A percentile compares a stretch with the other conserved stretches of the same genome.
These are phyloP conservation scores for Ceratopteris richardii DNA, from an alignment of 75 land plant genomes.

Conservation along the genomic window DNA sequence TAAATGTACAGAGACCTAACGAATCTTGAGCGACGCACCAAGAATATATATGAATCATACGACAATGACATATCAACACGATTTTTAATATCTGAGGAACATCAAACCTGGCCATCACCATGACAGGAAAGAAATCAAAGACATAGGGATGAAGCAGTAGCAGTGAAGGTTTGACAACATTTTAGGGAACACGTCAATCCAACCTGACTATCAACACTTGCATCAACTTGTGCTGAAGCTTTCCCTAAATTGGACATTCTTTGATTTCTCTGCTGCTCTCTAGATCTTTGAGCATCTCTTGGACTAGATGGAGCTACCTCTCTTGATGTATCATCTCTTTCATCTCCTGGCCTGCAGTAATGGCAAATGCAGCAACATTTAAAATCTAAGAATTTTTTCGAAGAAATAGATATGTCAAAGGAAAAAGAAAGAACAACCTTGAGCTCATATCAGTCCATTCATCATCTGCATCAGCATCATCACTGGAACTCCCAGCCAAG, in stretches of 20 bases:
- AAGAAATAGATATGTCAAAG: no score
- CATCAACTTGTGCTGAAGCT: constrained; percentile 3
- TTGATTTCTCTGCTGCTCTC: not conserved
- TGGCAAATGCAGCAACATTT: not conserved
- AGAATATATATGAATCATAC: no score
- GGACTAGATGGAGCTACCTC: constrained; percentile 13
- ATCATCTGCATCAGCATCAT: constrained; percentile 98
- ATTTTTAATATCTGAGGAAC: no score
- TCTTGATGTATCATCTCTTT: constrained; percentile 20
- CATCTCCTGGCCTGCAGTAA: constrained; percentile 15
- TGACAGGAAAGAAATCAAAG: no score
- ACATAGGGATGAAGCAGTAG: no score
- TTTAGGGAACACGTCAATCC: no score
- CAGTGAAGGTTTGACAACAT: no score
- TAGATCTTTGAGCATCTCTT: constrained; percentile 2
- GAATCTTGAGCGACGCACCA: no score
- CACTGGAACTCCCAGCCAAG: constrained; percentile 84
- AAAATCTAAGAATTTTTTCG: not conserved
- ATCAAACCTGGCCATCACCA: no score
- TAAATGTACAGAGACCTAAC: no score
- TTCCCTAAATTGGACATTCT: constrained; percentile 9
- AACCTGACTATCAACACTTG: not conserved
- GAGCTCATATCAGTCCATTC: constrained; percentile 97
- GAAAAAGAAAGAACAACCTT: constrained; percentile 32
- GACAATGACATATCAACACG: no score